Percentiles rank a stretch among this genome's conserved stretches.
Conservation (phyloP, 495 filamentous ascomycete genomes). For the Penicillium nucicola region DNA sequence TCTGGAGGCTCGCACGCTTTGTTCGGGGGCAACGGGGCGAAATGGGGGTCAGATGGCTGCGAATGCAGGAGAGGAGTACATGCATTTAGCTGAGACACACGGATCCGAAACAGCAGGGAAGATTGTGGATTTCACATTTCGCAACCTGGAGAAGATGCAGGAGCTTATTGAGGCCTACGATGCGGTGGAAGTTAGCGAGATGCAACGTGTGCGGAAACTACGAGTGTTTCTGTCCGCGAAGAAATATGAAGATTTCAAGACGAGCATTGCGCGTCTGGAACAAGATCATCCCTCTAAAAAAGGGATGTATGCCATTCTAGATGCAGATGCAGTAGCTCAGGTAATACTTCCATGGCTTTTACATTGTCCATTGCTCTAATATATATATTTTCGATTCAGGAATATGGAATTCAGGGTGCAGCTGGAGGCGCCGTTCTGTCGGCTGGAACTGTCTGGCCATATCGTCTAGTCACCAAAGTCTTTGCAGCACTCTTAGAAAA, state of each 20-base stretch:
- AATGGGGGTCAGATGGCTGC: constrained; percentile 39
- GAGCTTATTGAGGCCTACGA: constrained; percentile 22
- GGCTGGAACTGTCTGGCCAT: constrained; percentile 68
- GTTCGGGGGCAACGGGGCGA: constrained; percentile 76
- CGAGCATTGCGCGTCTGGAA: constrained; percentile 23
- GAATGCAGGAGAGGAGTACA: constrained; percentile 32
- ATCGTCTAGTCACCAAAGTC: constrained; percentile 69
- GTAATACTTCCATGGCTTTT: constrained; percentile 2
- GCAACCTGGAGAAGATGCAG: constrained; percentile 28
- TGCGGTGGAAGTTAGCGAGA: constrained; percentile 22
- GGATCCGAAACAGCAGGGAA: constrained; percentile 26
- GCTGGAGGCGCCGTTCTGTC: constrained; percentile 41
- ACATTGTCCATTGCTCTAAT: neutral
- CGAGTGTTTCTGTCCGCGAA: constrained; percentile 26
- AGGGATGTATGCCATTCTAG: constrained; percentile 29
- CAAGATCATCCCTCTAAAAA: constrained; percentile 23
- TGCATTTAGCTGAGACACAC: constrained; percentile 17
- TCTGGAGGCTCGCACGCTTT: constrained; percentile 75
- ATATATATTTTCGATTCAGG: constrained; percentile 3
- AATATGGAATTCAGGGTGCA: constrained; percentile 42
- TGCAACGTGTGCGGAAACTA: constrained; percentile 26
- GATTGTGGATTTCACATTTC: constrained; percentile 29
- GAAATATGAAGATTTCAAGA: constrained; percentile 20
- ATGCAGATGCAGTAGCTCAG: constrained; percentile 14
- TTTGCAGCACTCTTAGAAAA: constrained; percentile 54